phyloP scores from a whole-genome alignment of 2,329 filamentous ascomycete genomes.

The Cladosporium austrohemisphaericum region DNA sequence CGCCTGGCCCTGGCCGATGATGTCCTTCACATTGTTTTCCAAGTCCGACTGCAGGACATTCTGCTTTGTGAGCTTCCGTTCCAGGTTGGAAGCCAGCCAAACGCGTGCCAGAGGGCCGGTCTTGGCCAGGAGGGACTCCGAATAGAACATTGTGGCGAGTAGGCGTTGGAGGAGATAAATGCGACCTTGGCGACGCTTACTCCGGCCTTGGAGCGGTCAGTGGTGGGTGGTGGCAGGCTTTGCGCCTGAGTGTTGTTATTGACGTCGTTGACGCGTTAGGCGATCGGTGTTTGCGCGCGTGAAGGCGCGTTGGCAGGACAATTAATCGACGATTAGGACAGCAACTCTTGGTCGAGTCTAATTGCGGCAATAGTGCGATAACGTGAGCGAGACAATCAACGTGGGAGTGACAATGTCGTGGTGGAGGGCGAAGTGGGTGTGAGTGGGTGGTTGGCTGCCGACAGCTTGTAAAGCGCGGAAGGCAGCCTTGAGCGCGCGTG shows the following conservation, averaged over 20 bases:
- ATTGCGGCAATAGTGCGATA: not conserved
- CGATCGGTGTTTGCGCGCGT: too few relatives aligned
- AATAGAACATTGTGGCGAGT: conserved; percentile 77
- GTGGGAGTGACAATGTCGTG: too few relatives aligned
- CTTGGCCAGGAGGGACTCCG: conserved; percentile 91
- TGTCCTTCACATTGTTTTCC: conserved; percentile 88
- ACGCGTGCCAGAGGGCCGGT: conserved; percentile 94
- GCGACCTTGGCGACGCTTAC: not conserved
- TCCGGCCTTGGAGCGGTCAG: not conserved
- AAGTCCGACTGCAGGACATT: conserved; percentile 94
- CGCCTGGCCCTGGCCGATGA: conserved; percentile 87
- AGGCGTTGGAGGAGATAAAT: not conserved
- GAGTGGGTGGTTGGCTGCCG: too few relatives aligned
- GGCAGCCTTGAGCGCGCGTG: too few relatives aligned
- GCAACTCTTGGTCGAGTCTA: not conserved
- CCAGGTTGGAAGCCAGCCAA: conserved; percentile 96
- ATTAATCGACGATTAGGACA: not conserved
- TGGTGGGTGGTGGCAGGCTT: conserved; percentile 12
- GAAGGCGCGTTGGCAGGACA: not conserved
- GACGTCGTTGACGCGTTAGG: conserved; percentile 16
- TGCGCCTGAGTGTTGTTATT: conserved; percentile 26
- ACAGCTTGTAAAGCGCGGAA: too few relatives aligned
- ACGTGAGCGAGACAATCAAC: too few relatives aligned
- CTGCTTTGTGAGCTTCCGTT: conserved; percentile 96
- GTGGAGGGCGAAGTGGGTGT: too few relatives aligned